A percentile compares a stretch with the other conserved stretches of the same genome.
phyloP scores from a whole-genome alignment of 2,329 filamentous ascomycete genomes.

The Fusarium sp. region DNA sequence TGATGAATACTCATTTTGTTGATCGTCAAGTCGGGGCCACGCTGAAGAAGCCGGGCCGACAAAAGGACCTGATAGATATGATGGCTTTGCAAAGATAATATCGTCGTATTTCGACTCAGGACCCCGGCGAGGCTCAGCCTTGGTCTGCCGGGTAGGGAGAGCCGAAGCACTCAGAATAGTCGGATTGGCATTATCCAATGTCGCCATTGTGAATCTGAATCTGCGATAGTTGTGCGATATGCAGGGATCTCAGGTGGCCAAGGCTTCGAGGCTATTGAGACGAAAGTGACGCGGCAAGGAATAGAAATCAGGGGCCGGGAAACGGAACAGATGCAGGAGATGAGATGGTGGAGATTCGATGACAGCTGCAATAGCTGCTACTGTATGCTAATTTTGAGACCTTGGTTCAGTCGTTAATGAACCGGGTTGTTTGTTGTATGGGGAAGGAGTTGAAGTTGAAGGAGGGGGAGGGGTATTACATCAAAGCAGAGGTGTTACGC shows the following conservation, averaged over 20 bases:
- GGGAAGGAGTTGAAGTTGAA: constrained; percentile 28
- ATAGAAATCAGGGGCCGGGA: neutral
- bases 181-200: constrained; percentile 84
- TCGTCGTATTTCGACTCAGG: constrained; percentile 61
- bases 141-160: constrained; percentile 79
- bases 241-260: constrained; percentile 25
- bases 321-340: constrained; percentile 17
- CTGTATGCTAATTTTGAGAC: constrained; percentile 28
- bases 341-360: constrained; percentile 36
- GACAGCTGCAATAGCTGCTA: constrained; percentile 23
- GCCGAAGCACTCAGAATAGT: constrained; percentile 90
- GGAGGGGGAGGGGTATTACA: constrained; percentile 37
- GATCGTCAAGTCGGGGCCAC: constrained; percentile 52
- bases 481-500: constrained; percentile 25
- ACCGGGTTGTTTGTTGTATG: constrained; percentile 32
- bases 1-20: constrained; percentile 68
- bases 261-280: constrained; percentile 23
- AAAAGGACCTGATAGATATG: constrained; percentile 57
- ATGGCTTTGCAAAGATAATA: constrained; percentile 59
- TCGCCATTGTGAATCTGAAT: constrained; percentile 38
- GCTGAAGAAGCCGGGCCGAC: constrained; percentile 50
- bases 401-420: constrained; percentile 24
- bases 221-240: constrained; percentile 13
- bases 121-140: constrained; percentile 58
- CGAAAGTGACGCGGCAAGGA: constrained; percentile 15